A percentile compares a stretch with the other conserved stretches of the same genome.
Conservation (phyloP, 73 alveolate species). For the Urostyla sp. region DNA sequence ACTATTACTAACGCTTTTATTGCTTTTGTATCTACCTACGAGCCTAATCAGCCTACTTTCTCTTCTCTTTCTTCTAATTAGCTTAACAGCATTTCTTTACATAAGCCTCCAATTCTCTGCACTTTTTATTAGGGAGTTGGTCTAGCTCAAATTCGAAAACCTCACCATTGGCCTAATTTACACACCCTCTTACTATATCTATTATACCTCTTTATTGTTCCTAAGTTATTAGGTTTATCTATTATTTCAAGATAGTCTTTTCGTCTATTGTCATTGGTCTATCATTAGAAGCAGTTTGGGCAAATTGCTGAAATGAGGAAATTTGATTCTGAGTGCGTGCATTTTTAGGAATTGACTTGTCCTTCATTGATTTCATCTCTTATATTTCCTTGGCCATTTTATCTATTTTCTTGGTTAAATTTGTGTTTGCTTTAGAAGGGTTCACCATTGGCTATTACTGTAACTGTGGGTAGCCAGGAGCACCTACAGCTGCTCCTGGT, state of each 20-base stretch:
- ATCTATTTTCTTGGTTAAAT: neutral
- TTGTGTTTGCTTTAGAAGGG: neutral
- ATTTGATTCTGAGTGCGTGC: neutral
- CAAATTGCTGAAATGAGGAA: neutral
- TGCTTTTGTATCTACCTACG: slow-evolving; percentile 10
- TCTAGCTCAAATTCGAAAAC: slow-evolving; percentile 57
- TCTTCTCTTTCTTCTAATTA: slow-evolving; percentile 24
- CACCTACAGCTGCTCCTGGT: no score
- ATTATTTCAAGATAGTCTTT: slow-evolving; percentile 18
- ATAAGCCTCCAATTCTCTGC: slow-evolving; percentile 58
- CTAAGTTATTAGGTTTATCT: slow-evolving; percentile 16
- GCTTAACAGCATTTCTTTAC: slow-evolving; percentile 14
- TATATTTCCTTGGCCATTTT: neutral
- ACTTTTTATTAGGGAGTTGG: slow-evolving; percentile 29
- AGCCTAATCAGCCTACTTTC: slow-evolving; percentile 32
- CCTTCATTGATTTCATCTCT: slow-evolving; percentile 5
- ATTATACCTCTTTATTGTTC: slow-evolving; percentile 57
- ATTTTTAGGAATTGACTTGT: neutral
- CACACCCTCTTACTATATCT: slow-evolving; percentile 7
- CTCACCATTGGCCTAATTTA: slow-evolving; percentile 33
- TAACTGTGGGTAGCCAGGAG: neutral
- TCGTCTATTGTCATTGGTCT: slow-evolving; percentile 51
- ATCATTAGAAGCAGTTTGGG: slow-evolving; percentile 4
- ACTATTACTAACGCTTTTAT: no score
- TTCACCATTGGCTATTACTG: slow-evolving; percentile 3